Conservation (phyloP, 2,329 filamentous ascomycete genomes). For the Colletotrichum lupini region DNA sequence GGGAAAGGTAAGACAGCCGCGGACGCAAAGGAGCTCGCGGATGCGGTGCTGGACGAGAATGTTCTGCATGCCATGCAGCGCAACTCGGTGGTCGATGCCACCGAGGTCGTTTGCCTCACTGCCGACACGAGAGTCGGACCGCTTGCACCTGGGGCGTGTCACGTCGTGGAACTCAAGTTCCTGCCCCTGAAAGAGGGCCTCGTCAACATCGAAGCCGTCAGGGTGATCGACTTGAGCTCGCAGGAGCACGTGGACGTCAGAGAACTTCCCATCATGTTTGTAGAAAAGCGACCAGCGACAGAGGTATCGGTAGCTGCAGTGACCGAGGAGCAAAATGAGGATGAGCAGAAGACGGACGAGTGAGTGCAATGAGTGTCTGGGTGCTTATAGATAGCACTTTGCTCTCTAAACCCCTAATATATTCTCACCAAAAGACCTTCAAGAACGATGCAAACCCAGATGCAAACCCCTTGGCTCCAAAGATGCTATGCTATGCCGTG, state of each 20-base stretch:
- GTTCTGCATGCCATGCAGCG: constrained; percentile 78
- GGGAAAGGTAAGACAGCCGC: constrained; percentile 41
- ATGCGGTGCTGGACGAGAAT: constrained; percentile 78
- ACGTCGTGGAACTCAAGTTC: constrained; percentile 79
- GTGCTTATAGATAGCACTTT: not conserved
- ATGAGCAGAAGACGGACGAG: constrained; percentile 20
- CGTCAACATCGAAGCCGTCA: constrained; percentile 76
- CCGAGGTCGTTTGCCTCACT: constrained; percentile 79
- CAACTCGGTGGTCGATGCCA: constrained; percentile 69
- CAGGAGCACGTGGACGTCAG: constrained; percentile 83
- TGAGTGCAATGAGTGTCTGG: not conserved
- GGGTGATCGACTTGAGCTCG: constrained; percentile 78
- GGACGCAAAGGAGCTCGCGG: constrained; percentile 58
- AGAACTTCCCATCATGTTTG: constrained; percentile 77
- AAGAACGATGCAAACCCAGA: constrained; percentile 1
- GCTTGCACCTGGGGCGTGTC: constrained; percentile 77
- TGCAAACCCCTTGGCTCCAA: constrained; percentile 13
- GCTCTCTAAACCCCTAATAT: constrained; percentile 3
- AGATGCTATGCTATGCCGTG: constrained; percentile 23
- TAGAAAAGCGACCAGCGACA: constrained; percentile 46
- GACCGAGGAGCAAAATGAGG: constrained; percentile 13
- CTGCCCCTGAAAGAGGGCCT: constrained; percentile 75
- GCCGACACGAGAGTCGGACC: constrained; percentile 80
- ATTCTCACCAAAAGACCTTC: not conserved
- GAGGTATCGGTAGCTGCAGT: not conserved